Percentiles rank a stretch among this genome's conserved stretches.
Evolutionary conservation across 1,139 yeast species (phyloP).

Genomic region (Meyerozyma carpophila): DNA sequence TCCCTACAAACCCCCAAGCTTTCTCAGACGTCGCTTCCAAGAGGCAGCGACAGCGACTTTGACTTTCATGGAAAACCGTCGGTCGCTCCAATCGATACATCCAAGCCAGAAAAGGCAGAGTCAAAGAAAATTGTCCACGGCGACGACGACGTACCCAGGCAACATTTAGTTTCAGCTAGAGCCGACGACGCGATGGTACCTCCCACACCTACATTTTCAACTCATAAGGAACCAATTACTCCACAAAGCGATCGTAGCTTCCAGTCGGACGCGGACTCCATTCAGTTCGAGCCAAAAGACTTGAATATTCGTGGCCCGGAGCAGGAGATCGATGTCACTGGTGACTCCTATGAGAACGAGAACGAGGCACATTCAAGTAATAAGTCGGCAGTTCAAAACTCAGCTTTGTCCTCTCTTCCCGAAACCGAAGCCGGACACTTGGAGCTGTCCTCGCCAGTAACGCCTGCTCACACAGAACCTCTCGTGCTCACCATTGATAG

Average conservation of each 20-base stretch:
- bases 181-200: constrained; percentile 14
- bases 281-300: constrained; percentile 29
- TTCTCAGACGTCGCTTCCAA: neutral
- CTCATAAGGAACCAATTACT: constrained; percentile 18
- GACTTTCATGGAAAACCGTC: constrained; percentile 1
- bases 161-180: neutral
- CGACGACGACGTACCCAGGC: neutral
- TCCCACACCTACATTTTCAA: constrained; percentile 26
- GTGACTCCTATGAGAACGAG: neutral
- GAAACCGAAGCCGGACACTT: neutral
- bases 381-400: neutral
- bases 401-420: neutral
- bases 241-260: constrained; percentile 31
- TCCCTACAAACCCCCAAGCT: neutral
- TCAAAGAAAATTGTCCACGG: neutral
- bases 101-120: neutral
- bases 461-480: constrained; percentile 7
- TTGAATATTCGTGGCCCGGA: constrained; percentile 12
- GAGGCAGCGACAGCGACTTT: neutral
- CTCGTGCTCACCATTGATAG: constrained; percentile 23
- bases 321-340: neutral
- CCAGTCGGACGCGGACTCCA: constrained; percentile 33
- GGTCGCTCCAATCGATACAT: neutral
- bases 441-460: too few relatives aligned
- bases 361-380: neutral